Percentiles rank a stretch among this genome's conserved stretches.
These are phyloP conservation scores for Emergomyces africanus DNA, from an alignment of 2,329 filamentous ascomycete genomes.

Conservation along the genomic window DNA sequence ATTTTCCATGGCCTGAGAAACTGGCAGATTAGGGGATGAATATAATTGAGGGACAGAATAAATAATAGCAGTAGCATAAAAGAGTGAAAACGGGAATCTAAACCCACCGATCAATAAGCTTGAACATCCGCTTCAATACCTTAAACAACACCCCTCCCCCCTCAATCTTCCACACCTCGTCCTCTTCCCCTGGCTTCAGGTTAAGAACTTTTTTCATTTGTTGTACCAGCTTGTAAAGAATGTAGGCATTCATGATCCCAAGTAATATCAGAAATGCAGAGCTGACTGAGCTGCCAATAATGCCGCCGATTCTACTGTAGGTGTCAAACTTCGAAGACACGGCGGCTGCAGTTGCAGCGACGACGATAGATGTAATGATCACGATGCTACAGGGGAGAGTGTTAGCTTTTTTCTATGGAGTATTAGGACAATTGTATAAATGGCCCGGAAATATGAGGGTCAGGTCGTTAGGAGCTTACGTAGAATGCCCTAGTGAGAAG, in stretches of 20 bases:
- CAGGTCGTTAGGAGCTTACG: conserved; percentile 28
- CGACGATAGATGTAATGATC: conserved; percentile 76
- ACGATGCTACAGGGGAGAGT: conserved; percentile 47
- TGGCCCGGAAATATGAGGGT: neutral
- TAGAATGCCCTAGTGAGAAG: conserved; percentile 88
- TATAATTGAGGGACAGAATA: neutral
- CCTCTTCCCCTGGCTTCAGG: conserved; percentile 32
- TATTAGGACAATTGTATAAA: neutral
- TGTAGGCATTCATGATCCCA: conserved; percentile 73
- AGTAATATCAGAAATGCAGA: conserved; percentile 72
- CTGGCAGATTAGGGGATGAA: neutral
- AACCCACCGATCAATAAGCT: conserved; percentile 45
- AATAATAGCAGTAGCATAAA: too few species aligned
- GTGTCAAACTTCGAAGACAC: conserved; percentile 67
- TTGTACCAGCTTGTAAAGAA: conserved; percentile 63
- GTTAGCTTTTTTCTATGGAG: neutral
- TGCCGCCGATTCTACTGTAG: conserved; percentile 69
- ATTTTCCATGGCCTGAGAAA: conserved; percentile 62
- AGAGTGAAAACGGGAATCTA: neutral
- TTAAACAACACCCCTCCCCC: conserved; percentile 63
- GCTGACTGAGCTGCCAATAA: conserved; percentile 79
- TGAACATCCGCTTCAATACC: conserved; percentile 63
- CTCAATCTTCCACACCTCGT: conserved; percentile 53
- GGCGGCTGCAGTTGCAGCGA: conserved; percentile 79
- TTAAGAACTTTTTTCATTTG: conserved; percentile 52